These are phyloP conservation scores for Pichia kudriavzevii DNA, from an alignment of 1,139 yeast genomes.

Conservation along the genomic window DNA sequence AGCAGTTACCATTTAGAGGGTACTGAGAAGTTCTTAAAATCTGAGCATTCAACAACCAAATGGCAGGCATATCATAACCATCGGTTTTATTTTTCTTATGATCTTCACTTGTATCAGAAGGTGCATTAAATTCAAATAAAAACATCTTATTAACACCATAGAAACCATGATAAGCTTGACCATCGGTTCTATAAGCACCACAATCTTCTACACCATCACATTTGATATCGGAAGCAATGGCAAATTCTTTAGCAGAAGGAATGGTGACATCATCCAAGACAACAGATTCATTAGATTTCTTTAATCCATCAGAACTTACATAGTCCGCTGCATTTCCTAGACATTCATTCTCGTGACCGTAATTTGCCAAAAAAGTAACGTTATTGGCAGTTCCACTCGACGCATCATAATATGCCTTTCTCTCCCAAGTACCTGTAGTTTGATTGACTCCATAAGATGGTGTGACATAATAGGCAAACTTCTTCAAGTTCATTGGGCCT, in stretches of 20 bases:
- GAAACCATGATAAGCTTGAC: slow-evolving; percentile 69
- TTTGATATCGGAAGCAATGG: slow-evolving; percentile 49
- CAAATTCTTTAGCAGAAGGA: slow-evolving; percentile 51
- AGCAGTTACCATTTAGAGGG: slow-evolving; percentile 52
- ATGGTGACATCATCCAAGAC: slow-evolving; percentile 43
- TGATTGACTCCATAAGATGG: slow-evolving; percentile 29
- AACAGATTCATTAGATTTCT: slow-evolving; percentile 37
- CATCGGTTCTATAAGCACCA: slow-evolving; percentile 66
- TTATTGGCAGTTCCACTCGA: slow-evolving; percentile 37
- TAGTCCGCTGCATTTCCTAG: slow-evolving; percentile 59
- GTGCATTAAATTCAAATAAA: slow-evolving; percentile 65
- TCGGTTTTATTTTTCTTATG: slow-evolving; percentile 30
- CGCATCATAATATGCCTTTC: slow-evolving; percentile 41
- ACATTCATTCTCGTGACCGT: slow-evolving; percentile 46
- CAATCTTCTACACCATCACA: slow-evolving; percentile 51
- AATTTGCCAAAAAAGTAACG: slow-evolving; percentile 56
- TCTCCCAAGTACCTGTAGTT: slow-evolving; percentile 35
- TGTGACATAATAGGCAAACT: slow-evolving; percentile 56
- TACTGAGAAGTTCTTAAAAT: slow-evolving; percentile 77
- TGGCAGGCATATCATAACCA: slow-evolving; percentile 62
- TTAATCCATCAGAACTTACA: slow-evolving; percentile 38
- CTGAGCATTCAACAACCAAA: slow-evolving; percentile 70
- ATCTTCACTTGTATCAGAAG: slow-evolving; percentile 32
- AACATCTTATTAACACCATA: slow-evolving; percentile 61
- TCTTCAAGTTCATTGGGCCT: slow-evolving; percentile 60